phyloP scores from a whole-genome alignment of 352 stramenopile genomes.

The Peronospora belbahrii region DNA sequence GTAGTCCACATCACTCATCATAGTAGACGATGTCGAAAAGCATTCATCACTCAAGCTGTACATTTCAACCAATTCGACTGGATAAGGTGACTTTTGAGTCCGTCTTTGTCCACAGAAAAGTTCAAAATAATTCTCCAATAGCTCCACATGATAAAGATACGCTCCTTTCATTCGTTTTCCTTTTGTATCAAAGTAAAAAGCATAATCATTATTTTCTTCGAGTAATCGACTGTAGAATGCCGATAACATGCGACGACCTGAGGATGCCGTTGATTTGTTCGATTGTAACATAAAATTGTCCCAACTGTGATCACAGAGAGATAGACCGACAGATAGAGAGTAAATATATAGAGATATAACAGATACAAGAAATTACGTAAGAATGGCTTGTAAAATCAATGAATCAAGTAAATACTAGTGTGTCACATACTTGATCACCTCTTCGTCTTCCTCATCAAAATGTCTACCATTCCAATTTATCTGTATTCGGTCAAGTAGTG shows the following conservation, averaged over 20 bases:
- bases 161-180: slow-evolving; percentile 47
- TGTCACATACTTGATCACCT: slow-evolving; percentile 28
- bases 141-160: slow-evolving; percentile 42
- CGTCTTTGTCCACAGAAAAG: neutral
- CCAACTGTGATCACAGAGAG: slow-evolving; percentile 29
- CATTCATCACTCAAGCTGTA: slow-evolving; percentile 22
- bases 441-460: slow-evolving; percentile 19
- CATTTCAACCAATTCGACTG: slow-evolving; percentile 17
- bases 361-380: no score
- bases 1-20: slow-evolving; percentile 42
- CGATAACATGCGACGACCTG: slow-evolving; percentile 65
- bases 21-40: slow-evolving; percentile 26
- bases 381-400: no score
- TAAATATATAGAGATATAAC: no score
- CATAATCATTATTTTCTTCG: slow-evolving; percentile 54
- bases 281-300: slow-evolving; percentile 33
- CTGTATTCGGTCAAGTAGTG: slow-evolving; percentile 47
- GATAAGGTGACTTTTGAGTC: neutral
- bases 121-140: slow-evolving; percentile 59
- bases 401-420: no score
- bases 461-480: slow-evolving; percentile 36
- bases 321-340: neutral
- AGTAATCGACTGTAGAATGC: slow-evolving; percentile 77
- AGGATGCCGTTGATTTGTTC: slow-evolving; percentile 43
- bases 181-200: slow-evolving; percentile 47